Evolutionary conservation across 1,139 yeast genomes (phyloP), one percentile per base, ranked within the genome.

Genomic region (Saccharomycopsis crataegensis): DNA sequence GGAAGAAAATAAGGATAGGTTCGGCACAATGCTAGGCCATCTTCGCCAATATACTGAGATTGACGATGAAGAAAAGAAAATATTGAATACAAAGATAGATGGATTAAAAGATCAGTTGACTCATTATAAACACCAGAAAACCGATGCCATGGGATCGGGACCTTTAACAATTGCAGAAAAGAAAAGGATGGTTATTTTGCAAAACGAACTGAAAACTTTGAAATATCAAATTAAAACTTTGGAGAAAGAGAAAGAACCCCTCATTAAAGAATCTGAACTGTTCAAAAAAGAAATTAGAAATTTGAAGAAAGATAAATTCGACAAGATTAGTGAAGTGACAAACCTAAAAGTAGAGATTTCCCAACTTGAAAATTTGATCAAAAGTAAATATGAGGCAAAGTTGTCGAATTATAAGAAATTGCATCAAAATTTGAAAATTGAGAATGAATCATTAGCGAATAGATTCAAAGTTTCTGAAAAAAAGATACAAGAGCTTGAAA

Each of bases 271-370:
- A 33, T 41, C 43, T 5, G 50, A 43, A 8, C 17, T 32, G 9
- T 53, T 53, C 34, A 48, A 46, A 16, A 46, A 28, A 41, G 51
- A 55, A 43, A 45, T 53, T 9, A 46, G 44, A 16, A 32, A 33
- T 8, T 46, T 55, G 49, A 53, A 53, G 40, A 46, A 37, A 14
- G 58, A 55, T n/a, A 55, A 55, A 33, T 55, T 55, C 47, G 56
- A 55, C 14, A 52, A 55, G 31, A 55, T 55, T 14, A 43, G 51
- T 16, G 56, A 55, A 38, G 31, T 50, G 37, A 55, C 56, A 12
- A 32, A 46, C 16, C 17, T 55, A 14, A 55, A 50, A 50, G 45
- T 55, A 11, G 47, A 33, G 34, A 22, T 55, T 17, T 36, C 34
- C 31, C 34, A 51, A 12, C 41, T 54, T 8, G 57, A 54, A 42